A percentile compares a stretch with the other conserved stretches of the same genome.
phyloP scores from a whole-genome alignment of 176 grass and related monocot genomes.

The Melocanna baccifera region DNA sequence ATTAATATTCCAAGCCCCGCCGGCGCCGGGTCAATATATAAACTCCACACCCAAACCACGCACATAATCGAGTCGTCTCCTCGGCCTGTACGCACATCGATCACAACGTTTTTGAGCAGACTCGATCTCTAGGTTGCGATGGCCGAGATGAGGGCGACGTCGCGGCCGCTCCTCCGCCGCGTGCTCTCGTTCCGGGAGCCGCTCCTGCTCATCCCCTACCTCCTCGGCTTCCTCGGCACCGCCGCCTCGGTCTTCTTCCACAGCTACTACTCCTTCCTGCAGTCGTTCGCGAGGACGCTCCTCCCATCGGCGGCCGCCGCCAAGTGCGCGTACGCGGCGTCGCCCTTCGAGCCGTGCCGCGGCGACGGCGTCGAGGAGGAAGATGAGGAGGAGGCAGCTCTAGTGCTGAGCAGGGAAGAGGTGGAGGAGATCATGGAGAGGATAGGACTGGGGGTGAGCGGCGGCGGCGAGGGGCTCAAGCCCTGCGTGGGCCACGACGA shows the following conservation, averaged over 20 bases:
- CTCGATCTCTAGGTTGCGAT: neutral
- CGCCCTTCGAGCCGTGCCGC: neutral
- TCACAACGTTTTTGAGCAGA: neutral
- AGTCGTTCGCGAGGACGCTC: constrained; percentile 31
- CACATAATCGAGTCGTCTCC: neutral
- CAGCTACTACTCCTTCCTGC: constrained; percentile 35
- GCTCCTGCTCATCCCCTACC: constrained; percentile 32
- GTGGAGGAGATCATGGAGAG: constrained; percentile 49
- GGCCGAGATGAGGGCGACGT: neutral
- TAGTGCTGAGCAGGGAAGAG: constrained; percentile 31
- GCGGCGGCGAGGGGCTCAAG: constrained; percentile 1
- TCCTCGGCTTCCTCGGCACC: constrained; percentile 30
- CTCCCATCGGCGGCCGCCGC: neutral
- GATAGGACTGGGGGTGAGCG: constrained; percentile 15
- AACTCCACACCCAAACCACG: neutral
- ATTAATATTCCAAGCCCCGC: neutral
- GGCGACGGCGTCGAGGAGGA: neutral
- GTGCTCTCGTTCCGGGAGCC: constrained; percentile 57
- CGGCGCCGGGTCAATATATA: neutral
- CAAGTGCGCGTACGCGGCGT: constrained; percentile 6
- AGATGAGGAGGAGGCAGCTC: neutral
- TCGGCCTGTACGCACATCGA: neutral
- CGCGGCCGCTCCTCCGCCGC: constrained; percentile 37
- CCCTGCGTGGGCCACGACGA: constrained; percentile 34
- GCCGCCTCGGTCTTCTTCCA: neutral